These are phyloP conservation scores for Phytophthora quininea DNA, from an alignment of 352 stramenopile species.

Conservation along the genomic window DNA sequence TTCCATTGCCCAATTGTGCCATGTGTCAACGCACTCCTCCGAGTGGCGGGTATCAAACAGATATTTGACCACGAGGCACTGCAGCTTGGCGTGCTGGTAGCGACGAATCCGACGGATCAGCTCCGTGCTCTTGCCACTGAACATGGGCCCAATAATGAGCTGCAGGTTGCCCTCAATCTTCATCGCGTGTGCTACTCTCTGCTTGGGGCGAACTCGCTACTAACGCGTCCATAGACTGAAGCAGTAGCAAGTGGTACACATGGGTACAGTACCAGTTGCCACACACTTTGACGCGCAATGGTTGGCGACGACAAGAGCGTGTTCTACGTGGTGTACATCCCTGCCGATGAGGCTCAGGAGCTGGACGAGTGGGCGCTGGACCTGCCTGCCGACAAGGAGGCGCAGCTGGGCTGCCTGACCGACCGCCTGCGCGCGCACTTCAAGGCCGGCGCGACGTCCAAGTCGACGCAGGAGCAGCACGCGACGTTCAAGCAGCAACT, in stretches of 20 bases:
- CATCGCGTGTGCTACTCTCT: slow-evolving; percentile 25
- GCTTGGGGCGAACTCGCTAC: slow-evolving; percentile 2
- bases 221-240: neutral
- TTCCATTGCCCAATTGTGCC: neutral
- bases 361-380: slow-evolving; percentile 80
- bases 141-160: slow-evolving; percentile 89
- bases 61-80: slow-evolving; percentile 85
- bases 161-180: slow-evolving; percentile 67
- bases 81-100: slow-evolving; percentile 79
- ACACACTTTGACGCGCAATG: slow-evolving; percentile 29
- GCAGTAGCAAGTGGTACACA: neutral
- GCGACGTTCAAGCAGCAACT: slow-evolving; percentile 87
- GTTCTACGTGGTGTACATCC: slow-evolving; percentile 81
- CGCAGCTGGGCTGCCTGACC: slow-evolving; percentile 83
- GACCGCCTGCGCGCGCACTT: slow-evolving; percentile 82
- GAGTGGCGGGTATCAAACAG: slow-evolving; percentile 82
- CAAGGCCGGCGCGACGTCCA: slow-evolving; percentile 47
- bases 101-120: slow-evolving; percentile 83
- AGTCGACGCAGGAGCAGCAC: slow-evolving; percentile 54
- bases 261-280: neutral
- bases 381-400: slow-evolving; percentile 77
- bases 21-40: slow-evolving; percentile 48
- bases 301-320: slow-evolving; percentile 56
- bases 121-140: slow-evolving; percentile 89
- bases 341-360: slow-evolving; percentile 50